Base-by-base conservation (phyloP, 768 basidiomycete genomes). In the Lyophyllum shimeji region DNA sequence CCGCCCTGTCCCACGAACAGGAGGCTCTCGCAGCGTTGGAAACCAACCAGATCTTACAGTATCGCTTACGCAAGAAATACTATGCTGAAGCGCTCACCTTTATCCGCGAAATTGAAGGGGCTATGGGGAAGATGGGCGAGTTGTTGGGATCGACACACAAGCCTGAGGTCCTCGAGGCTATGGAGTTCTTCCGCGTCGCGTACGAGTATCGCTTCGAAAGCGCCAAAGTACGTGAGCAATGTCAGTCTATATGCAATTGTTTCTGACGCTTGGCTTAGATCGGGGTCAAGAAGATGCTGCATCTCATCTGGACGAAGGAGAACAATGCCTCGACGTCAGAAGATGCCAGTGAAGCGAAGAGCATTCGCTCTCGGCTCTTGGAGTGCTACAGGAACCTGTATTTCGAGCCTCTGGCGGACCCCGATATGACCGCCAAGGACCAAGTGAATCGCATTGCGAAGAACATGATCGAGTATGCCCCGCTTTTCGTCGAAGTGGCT, bases 231-330 rank as follows among this genome's bases (percentile, higher is more conserved):
- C 21, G 37, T 43, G 17, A 27, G 23, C 56, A 17, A 7, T 50
- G 5, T 2, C 12, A 31, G n/a, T 18, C 5, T 39, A 12, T 18
- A 23, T 20, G n/a, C 43, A 45, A 53, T 25, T 29, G n/a, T 4
- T 5, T 7, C 58, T 62, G 5, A 67, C 27, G 4, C 18, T 49
- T 9, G 29, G 12, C 9, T 52, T 44, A 96, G 93, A 71, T 74
- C 13, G 97, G 97, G 0, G 87, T 99, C 66, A 94, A 90, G 76
- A 93, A 87, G 65, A 98, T 98, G 96, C 69, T 99, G 13, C 97
- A 98, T 69, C 78, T 99, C 23, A 92, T 99, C 62, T 98, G 97
- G 97, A 82, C 84, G 24, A 98, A 98, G 68, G 96, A 99, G 65
- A 93, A 93, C 65, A 89, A 75, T 49, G 79, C 83, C 21, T 84